Percentiles rank a stretch among this genome's conserved stretches.
phyloP scores from a whole-genome alignment of 768 basidiomycete genomes.

The Kwoniella europaea region DNA sequence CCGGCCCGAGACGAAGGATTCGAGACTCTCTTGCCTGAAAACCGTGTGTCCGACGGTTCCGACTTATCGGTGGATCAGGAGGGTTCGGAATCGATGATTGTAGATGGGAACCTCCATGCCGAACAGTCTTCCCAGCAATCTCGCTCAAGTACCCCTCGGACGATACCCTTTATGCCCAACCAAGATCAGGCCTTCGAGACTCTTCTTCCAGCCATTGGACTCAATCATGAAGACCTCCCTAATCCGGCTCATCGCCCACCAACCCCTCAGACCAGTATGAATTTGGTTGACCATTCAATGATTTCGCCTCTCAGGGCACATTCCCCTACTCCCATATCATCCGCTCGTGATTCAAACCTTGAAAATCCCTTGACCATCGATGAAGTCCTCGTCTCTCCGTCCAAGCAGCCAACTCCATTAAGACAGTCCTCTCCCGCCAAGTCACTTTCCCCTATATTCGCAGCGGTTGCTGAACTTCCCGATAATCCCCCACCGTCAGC shows the following conservation, averaged over 20 bases:
- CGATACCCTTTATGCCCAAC: not conserved
- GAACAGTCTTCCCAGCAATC: not conserved
- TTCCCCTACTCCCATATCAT: not conserved
- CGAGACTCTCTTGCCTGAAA: not conserved
- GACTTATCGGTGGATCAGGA: not conserved
- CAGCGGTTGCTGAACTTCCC: constrained; percentile 7
- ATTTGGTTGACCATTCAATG: not conserved
- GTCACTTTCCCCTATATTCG: constrained; percentile 15
- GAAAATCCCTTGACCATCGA: not conserved
- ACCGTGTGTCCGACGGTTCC: not conserved
- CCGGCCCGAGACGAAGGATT: not conserved
- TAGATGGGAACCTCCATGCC: not conserved
- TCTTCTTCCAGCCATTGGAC: not conserved
- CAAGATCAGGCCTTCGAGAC: not conserved
- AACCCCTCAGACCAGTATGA: not conserved
- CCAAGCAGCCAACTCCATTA: not conserved
- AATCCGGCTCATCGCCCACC: not conserved
- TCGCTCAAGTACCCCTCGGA: constrained; percentile 8
- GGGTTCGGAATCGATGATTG: not conserved
- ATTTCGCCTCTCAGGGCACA: not conserved
- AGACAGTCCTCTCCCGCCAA: constrained; percentile 11
- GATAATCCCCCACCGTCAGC: not conserved
- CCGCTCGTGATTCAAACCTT: not conserved
- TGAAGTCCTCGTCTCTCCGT: not conserved
- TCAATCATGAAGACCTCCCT: not conserved